Base-by-base conservation (phyloP, 2,329 filamentous ascomycete species). In the Claviceps pazoutovae region DNA sequence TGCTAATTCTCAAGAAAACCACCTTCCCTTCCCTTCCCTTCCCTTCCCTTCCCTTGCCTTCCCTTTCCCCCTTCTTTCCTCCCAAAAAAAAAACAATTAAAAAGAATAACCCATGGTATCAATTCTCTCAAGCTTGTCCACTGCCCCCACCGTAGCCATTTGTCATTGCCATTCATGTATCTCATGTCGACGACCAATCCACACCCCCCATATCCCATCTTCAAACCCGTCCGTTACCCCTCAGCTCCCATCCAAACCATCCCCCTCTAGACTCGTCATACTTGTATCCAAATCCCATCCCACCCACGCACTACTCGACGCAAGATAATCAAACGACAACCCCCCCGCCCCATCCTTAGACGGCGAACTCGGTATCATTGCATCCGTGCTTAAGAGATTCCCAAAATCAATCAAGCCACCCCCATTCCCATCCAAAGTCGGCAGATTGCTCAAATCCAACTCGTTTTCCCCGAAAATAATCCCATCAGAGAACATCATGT, bases 401-500 rank as follows among this genome's bases (percentile, higher is more conserved):
- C 66, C 67, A 61, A 78, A 76, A 56, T 79, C 75, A 23, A 75
- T 55, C 34, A 69, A 47, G 45, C 55, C 58, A 11, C 62, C 56
- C 4, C 61, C 66, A 51, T 67, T 63, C 51, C 63, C 64, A 42
- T 69, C 68, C 1, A 72, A 58, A n/a, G 65, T 58, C 4, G 68
- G 68, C 36, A 75, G 56, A 52, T 55, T 64, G 49, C 61, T 62
- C 30, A 76, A 61, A 52, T 76, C 73, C 11, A 77, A 57, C 42
- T 74, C 70, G 26, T 70, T 53, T 63, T 69, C 38, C 61, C 67
- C 59, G 58, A 77, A 73, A 44, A 71, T 62, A 51, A 73, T 70
- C 9, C 69, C 70, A 54, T 83, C 78, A 7, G 76, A 81, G 19
- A 86, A 70, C 54, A 87, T 71, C 58, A 84, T 76, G 56, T 76